Base-by-base conservation (phyloP, 805 yeast species). In the Blastobotrys parvus region DNA sequence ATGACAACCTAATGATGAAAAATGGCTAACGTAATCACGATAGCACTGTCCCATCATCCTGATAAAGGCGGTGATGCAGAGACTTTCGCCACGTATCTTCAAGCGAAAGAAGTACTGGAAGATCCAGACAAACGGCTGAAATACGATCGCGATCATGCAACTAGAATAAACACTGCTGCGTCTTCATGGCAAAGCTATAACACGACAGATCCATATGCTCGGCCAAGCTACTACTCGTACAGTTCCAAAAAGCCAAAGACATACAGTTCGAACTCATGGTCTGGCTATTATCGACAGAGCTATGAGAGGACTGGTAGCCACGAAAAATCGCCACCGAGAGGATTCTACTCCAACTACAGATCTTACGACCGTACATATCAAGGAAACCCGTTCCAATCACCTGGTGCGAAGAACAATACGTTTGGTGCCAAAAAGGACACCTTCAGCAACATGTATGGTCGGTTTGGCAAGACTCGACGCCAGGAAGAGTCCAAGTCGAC, bases 41-140 rank as follows among this genome's bases (percentile, higher is more conserved):
- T 11, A 25, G 67, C 67, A 2, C 53, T 56, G 21, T 54, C 56
- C 36, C 64, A 63, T 46, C 79, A 74, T 49, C 79, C 79, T 3
- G 79, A 74, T 47, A 65, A 64, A 49, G 50, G 51, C 6, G 58
- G 55, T 29, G 45, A 48, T 19, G 56, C 44, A 4, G 68, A 64
- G 38, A 42, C 48, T 32, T 68, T 68, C 57, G 57, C 62, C 44
- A 41, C 39, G 7, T 50, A 65, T 8, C 48, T 51, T 7, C 60
- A 60, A 34, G 72, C 72, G 0, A 45, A 65, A 20, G 60, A 52
- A 4, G 53, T 58, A 1, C 50, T 68, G 18, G 27, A 46, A 1
- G 64, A 66, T 43, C 35, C 51, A 1, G 27, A 42, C 1, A 53
- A 51, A 42, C 57, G 68, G 18, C 43, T 41, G 10, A 48, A 31